Evolutionary conservation across 768 basidiomycete species (phyloP).

Genomic region (Pleurotus pulmonarius): DNA sequence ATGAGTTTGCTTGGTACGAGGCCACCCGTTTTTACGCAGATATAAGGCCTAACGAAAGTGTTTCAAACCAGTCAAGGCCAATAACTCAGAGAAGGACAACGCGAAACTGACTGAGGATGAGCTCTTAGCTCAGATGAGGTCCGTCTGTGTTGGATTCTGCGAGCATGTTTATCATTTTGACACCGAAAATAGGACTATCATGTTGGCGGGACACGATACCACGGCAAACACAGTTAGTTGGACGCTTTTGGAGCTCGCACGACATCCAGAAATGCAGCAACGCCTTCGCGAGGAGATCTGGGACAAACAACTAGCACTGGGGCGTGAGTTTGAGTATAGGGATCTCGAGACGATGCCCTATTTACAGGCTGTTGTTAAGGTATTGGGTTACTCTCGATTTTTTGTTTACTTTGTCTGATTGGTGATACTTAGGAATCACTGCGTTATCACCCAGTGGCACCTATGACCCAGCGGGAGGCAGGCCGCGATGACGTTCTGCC

Average conservation of each 20-base stretch:
- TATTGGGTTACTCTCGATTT: not conserved
- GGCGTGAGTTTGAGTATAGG: constrained; percentile 19
- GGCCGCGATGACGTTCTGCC: constrained; percentile 27
- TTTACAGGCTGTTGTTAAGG: constrained; percentile 28
- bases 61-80: constrained; percentile 42
- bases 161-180: not conserved
- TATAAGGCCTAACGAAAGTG: not conserved
- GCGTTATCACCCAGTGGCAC: constrained; percentile 27
- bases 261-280: constrained; percentile 13
- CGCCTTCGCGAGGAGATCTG: constrained; percentile 14
- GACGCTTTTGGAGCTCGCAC: constrained; percentile 13
- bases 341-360: constrained; percentile 30
- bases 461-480: constrained; percentile 21
- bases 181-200: not conserved
- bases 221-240: constrained; percentile 11
- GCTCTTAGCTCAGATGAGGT: constrained; percentile 50
- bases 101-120: constrained; percentile 44
- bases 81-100: constrained; percentile 41
- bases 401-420: too few species aligned
- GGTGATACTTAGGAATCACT: constrained; percentile 22
- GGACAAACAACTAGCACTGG: not conserved
- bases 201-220: constrained; percentile 17
- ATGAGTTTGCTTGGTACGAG: constrained; percentile 39
- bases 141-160: constrained; percentile 17
- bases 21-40: not conserved